Evolutionary conservation across 805 yeast species (phyloP), one percentile per base, ranked within the genome.

Genomic region (Myxozyma geophila): DNA sequence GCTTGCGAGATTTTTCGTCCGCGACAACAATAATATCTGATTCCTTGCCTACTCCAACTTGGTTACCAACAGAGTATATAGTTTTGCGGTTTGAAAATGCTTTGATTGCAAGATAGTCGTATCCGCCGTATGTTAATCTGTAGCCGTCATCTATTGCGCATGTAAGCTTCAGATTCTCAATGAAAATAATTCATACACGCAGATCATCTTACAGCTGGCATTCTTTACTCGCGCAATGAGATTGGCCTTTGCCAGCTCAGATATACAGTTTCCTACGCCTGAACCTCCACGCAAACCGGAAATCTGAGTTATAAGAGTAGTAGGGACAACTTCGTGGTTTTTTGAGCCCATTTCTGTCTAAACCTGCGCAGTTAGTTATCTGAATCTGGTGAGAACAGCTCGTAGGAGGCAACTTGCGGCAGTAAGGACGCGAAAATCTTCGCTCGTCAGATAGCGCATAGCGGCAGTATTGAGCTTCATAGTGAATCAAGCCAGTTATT

Each of bases 11-110:
- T 21, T 82, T 73, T 12, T 81, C 78, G 71, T 88, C 92, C 62
- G 87, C 86, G 0, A 89, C 92, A 12, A 92, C 83, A 75, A 88
- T 91, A 72, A 95, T 92, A 78, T 95, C 99, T 2, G 98, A 92
- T 76, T 95, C 99, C 74, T 95, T 95, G 71, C 99, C 99, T 57
- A 95, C 97, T 64, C 98, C 99, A 70, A 93, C 92, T 9, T 88
- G 89, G 52, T 87, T 82, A 17, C 97, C 98, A 15, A 93, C 83
- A 1, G 93, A 87, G 71, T 87, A 87, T 9, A 95, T 74, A 0
- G 90, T 82, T 48, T 87, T 85, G 69, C 91, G 81, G 72, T 87
- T 88, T 67, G 89, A 80, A 86, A 95, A 85, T 8, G 96, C 83
- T 75, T 88, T 91, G 68, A 95, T 80, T 0, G 98, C 98, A 68